A percentile compares a stretch with the other conserved stretches of the same genome.
phyloP scores from a whole-genome alignment of 2,329 filamentous ascomycete species.

The Pseudocercospora musae region DNA sequence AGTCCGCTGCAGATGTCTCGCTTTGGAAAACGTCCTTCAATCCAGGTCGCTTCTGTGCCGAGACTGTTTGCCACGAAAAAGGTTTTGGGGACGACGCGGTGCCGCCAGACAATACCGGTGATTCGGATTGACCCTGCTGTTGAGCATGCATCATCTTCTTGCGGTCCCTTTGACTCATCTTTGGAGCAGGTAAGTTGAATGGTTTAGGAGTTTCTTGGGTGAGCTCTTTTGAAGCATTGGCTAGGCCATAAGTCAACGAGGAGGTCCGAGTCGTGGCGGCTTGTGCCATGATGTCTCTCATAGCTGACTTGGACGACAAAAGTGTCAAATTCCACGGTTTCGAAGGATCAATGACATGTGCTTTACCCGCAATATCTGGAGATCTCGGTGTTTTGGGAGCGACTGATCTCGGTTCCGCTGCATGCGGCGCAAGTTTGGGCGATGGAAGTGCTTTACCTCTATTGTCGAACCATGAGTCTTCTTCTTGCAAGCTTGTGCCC shows the following conservation, averaged over 20 bases:
- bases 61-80: constrained; percentile 62
- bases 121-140: constrained; percentile 20
- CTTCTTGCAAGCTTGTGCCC: constrained; percentile 10
- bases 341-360: constrained; percentile 25
- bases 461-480: constrained; percentile 40
- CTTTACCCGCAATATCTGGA: constrained; percentile 25
- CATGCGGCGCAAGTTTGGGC: constrained; percentile 27
- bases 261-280: constrained; percentile 47
- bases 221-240: constrained; percentile 27
- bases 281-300: constrained; percentile 74
- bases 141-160: constrained; percentile 77
- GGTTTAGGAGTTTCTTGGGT: constrained; percentile 20
- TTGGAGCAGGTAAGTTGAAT: constrained; percentile 46
- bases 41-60: constrained; percentile 49
- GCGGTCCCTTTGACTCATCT: constrained; percentile 86
- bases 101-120: constrained; percentile 34
- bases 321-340: constrained; percentile 54
- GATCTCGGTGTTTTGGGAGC: constrained; percentile 34
- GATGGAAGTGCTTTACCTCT: constrained; percentile 39
- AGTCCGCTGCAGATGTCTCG: constrained; percentile 29
- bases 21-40: constrained; percentile 50
- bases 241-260: constrained; percentile 41
- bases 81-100: constrained; percentile 11
- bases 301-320: constrained; percentile 60
- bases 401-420: constrained; percentile 29